A percentile compares a stretch with the other conserved stretches of the same genome.
phyloP scores from a whole-genome alignment of 805 yeast genomes.

The Wickerhamomyces xylosicus region DNA sequence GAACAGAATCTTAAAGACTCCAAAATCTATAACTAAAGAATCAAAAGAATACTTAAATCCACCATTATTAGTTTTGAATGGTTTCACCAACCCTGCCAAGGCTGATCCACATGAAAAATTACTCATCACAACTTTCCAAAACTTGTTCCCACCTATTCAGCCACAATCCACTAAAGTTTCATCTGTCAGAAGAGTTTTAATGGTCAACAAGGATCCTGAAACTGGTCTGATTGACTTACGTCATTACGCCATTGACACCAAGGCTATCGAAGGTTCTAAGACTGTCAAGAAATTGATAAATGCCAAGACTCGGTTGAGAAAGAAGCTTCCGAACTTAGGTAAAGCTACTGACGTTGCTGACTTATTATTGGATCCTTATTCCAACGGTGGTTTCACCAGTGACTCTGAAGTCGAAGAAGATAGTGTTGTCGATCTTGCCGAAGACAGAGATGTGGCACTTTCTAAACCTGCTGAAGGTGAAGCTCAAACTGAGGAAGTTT shows the following conservation, averaged over 20 bases:
- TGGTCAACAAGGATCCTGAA: slow-evolving; percentile 64
- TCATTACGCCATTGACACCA: slow-evolving; percentile 83
- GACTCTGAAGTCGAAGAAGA: slow-evolving; percentile 95
- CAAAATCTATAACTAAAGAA: slow-evolving; percentile 66
- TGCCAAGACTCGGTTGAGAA: slow-evolving; percentile 15
- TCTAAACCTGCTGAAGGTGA: slow-evolving; percentile 7
- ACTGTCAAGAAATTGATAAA: slow-evolving; percentile 16
- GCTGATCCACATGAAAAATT: slow-evolving; percentile 69
- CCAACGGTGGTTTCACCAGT: slow-evolving; percentile 71
- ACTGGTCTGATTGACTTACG: slow-evolving; percentile 74
- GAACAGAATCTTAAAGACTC: slow-evolving; percentile 54
- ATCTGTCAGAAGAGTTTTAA: slow-evolving; percentile 73
- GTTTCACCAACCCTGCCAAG: slow-evolving; percentile 61
- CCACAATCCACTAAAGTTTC: slow-evolving; percentile 71
- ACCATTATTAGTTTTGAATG: slow-evolving; percentile 86
- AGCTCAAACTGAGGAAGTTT: slow-evolving; percentile 12
- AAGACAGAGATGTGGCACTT: slow-evolving; percentile 16
- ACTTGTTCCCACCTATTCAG: slow-evolving; percentile 89
- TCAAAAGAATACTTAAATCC: slow-evolving; percentile 57
- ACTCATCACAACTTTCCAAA: slow-evolving; percentile 83
- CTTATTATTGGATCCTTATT: slow-evolving; percentile 71
- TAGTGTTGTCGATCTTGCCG: slow-evolving; percentile 54
- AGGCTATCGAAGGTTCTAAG: slow-evolving; percentile 53
- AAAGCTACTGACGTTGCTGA: slow-evolving; percentile 71
- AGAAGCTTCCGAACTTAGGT: slow-evolving; percentile 24